These are phyloP conservation scores for Metschnikowia rubicola DNA, from an alignment of 805 yeast genomes.

Conservation along the genomic window DNA sequence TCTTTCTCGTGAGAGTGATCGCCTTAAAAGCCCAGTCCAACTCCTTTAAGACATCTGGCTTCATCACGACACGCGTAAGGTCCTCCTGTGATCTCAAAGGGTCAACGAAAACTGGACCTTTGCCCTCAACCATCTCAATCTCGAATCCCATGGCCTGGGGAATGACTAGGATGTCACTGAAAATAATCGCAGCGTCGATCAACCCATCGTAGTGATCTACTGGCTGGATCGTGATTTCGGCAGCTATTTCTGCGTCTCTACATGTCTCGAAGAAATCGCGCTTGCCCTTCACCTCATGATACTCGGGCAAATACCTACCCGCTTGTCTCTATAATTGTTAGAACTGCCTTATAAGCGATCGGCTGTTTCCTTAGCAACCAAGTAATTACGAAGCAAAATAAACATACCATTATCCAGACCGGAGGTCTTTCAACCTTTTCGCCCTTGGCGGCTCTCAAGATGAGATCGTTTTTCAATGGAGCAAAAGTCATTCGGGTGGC, in stretches of 20 bases:
- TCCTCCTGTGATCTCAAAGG: constrained; percentile 80
- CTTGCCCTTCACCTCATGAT: constrained; percentile 80
- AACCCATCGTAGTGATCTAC: constrained; percentile 84
- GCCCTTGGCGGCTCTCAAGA: constrained; percentile 86
- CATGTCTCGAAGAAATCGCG: constrained; percentile 95
- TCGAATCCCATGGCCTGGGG: constrained; percentile 98
- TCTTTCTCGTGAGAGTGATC: constrained; percentile 84
- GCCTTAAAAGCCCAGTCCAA: constrained; percentile 94
- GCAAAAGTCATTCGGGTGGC: constrained; percentile 53
- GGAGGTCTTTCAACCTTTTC: constrained; percentile 96
- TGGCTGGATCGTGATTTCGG: constrained; percentile 94
- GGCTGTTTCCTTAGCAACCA: too few species aligned
- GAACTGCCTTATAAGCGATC: not conserved
- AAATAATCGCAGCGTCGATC: constrained; percentile 94
- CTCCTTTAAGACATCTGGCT: constrained; percentile 70
- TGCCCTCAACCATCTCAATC: constrained; percentile 89
- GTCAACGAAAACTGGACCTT: constrained; percentile 88
- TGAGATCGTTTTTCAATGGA: constrained; percentile 80
- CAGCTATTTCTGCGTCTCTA: constrained; percentile 88
- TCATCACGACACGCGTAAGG: constrained; percentile 52
- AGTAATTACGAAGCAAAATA: not conserved
- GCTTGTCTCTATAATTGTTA: constrained; percentile 66
- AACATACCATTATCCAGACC: constrained; percentile 84
- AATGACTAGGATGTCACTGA: constrained; percentile 90
- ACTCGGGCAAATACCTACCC: constrained; percentile 90